These are phyloP conservation scores for Penicillium parvum DNA, from an alignment of 495 filamentous ascomycete species.

Conservation along the genomic window DNA sequence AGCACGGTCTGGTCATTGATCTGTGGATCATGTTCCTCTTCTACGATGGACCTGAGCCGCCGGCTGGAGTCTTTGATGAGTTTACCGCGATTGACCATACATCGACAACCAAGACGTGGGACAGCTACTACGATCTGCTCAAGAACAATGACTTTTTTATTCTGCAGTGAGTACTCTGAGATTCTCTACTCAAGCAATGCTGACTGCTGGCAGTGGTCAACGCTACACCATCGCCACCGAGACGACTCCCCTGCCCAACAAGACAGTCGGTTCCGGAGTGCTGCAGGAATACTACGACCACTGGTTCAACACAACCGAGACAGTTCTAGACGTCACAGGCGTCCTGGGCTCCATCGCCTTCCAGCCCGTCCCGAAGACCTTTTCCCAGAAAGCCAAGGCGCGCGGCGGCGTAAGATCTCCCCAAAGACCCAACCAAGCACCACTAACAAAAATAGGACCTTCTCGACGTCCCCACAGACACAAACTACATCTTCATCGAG, in stretches of 20 bases:
- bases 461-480: constrained; percentile 45
- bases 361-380: constrained; percentile 50
- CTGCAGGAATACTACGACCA: constrained; percentile 47
- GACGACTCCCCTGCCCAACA: constrained; percentile 49
- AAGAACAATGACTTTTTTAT: constrained; percentile 38
- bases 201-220: constrained; percentile 32
- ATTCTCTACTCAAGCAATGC: neutral
- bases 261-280: constrained; percentile 34
- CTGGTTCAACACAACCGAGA: constrained; percentile 45
- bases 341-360: constrained; percentile 52
- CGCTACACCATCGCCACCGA: constrained; percentile 55
- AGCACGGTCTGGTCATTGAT: constrained; percentile 47
- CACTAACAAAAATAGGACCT: constrained; percentile 39
- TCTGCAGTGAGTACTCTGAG: constrained; percentile 25
- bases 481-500: constrained; percentile 54
- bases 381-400: constrained; percentile 44
- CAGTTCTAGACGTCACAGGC: constrained; percentile 40
- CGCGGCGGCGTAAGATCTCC: constrained; percentile 37
- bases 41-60: constrained; percentile 55
- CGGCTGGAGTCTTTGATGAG: constrained; percentile 50
- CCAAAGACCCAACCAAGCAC: neutral
- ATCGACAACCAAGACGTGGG: constrained; percentile 47
- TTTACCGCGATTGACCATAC: constrained; percentile 49
- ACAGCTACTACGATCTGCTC: constrained; percentile 48
- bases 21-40: constrained; percentile 60